Conservation (phyloP, 2,329 filamentous ascomycete genomes). For the Alternaria burnsii region DNA sequence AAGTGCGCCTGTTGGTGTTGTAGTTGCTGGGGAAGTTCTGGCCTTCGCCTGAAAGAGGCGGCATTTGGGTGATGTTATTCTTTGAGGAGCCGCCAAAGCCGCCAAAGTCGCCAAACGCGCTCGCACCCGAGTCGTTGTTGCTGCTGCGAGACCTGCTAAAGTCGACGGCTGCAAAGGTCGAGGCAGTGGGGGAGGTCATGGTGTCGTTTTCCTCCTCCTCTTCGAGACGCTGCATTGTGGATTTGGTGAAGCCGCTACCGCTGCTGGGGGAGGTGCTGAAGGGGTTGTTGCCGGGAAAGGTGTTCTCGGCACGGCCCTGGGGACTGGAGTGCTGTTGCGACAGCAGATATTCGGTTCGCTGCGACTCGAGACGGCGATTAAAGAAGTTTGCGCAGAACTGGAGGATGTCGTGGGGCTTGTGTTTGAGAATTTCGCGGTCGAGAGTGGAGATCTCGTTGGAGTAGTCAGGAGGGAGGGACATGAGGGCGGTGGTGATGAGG, state of each 20-base stretch:
- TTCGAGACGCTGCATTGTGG: slow-evolving; percentile 68
- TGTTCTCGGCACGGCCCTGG: slow-evolving; percentile 66
- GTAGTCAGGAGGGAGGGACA: slow-evolving; percentile 54
- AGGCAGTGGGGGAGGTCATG: slow-evolving; percentile 75
- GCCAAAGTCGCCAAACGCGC: slow-evolving; percentile 51
- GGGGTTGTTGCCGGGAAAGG: slow-evolving; percentile 81
- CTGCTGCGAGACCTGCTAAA: slow-evolving; percentile 49
- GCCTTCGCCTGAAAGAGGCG: slow-evolving; percentile 60
- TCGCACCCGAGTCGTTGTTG: slow-evolving; percentile 50
- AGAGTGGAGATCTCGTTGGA: slow-evolving; percentile 70
- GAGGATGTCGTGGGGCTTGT: slow-evolving; percentile 69
- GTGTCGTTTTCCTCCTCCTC: slow-evolving; percentile 85
- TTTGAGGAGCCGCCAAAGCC: slow-evolving; percentile 43
- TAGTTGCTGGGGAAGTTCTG: slow-evolving; percentile 90
- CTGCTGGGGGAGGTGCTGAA: slow-evolving; percentile 64
- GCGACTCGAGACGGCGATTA: slow-evolving; percentile 69
- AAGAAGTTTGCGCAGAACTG: slow-evolving; percentile 78
- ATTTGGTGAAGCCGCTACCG: slow-evolving; percentile 54
- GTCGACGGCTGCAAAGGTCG: slow-evolving; percentile 55
- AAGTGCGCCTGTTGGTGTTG: slow-evolving; percentile 91
- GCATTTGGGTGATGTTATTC: slow-evolving; percentile 51
- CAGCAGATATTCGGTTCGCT: slow-evolving; percentile 66
- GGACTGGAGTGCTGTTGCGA: slow-evolving; percentile 57
- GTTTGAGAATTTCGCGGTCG: slow-evolving; percentile 67
- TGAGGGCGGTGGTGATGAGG: slow-evolving; percentile 44